Evolutionary conservation across 345 rosid genomes (phyloP), one percentile per base, ranked within the genome.

Genomic region (Triadica sebifera): DNA sequence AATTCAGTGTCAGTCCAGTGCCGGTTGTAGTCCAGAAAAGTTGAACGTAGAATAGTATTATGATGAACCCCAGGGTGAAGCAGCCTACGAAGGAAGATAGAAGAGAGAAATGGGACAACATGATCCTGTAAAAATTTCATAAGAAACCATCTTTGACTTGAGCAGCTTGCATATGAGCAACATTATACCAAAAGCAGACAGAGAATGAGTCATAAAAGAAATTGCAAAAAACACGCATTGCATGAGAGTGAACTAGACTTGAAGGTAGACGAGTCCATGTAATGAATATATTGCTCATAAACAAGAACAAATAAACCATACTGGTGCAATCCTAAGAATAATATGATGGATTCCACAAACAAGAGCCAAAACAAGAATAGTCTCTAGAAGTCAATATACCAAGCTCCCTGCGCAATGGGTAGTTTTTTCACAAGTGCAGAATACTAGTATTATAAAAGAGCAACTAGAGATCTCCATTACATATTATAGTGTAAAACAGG

Each of bases 1-100:
- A 93, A 91, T 84, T 95, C 99, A 65, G 90, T 75, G 75, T 90
- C 94, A 75, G 88, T 86, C 91, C 90, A 90, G 70, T 85, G 91
- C 83, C 80, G 90, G 75, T 88, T 85, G 79, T 93, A 88, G 80
- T 91, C 94, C 81, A 86, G 78, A 73, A 95, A 85, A 56, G 96
- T 87, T 74, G 85, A 83, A 57, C 89, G 93, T 63, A 95, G 79
- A 78, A 87, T 84, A 57, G 53, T 69, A 76, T 74, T 84, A 76
- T 88, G 87, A 82, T 77, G 81, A 83, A 93, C 82, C 67, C 99
- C 99, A 65, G 96, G 97, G 69, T 84, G 89, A 74, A 93, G 90
- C 82, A 95, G 86, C 82, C 96, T 88, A 49, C 87, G 89, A 62
- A 93, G 74, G 86, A 87, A 93, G 75, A 93, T 81, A 60, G 96